Conservation (phyloP, 495 filamentous ascomycete genomes). For the Xylaria nigripes region DNA sequence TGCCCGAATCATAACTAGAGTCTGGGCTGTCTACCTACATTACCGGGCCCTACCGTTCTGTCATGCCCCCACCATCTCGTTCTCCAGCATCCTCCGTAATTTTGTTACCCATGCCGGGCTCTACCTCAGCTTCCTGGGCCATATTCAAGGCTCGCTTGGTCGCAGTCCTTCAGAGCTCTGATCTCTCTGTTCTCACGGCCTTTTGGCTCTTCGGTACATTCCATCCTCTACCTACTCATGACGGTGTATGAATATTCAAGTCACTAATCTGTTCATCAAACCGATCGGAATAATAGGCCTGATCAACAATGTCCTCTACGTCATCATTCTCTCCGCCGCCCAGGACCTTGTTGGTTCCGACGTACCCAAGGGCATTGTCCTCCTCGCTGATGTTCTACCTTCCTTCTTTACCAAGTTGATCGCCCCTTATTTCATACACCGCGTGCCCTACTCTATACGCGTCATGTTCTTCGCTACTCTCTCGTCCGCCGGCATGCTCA, state of each 20-base stretch:
- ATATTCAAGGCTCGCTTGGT: conserved; percentile 57
- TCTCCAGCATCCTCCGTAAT: conserved; percentile 39
- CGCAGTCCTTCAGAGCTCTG: conserved; percentile 55
- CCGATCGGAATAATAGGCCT: conserved; percentile 56
- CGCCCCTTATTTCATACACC: conserved; percentile 88
- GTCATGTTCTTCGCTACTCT: conserved; percentile 62
- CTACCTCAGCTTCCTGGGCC: conserved; percentile 67
- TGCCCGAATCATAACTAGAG: background rate
- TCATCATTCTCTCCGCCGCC: conserved; percentile 92
- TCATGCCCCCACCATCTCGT: conserved; percentile 10
- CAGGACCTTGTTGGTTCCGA: conserved; percentile 83
- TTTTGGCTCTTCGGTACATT: conserved; percentile 88
- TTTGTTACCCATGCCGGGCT: conserved; percentile 61
- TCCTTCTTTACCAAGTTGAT: conserved; percentile 80
- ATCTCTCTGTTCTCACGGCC: conserved; percentile 64
- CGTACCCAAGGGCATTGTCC: conserved; percentile 82
- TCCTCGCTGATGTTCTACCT: conserved; percentile 86
- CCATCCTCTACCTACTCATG: background rate
- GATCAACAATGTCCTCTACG: conserved; percentile 97
- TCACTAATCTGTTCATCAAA: background rate
- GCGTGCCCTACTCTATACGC: conserved; percentile 68
- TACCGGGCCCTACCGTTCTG: background rate
- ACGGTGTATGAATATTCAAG: background rate
- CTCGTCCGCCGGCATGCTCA: conserved; percentile 76
- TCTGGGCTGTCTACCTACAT: background rate